phyloP scores from a whole-genome alignment of 805 yeast genomes.

The Wickerhamiella nectarea region DNA sequence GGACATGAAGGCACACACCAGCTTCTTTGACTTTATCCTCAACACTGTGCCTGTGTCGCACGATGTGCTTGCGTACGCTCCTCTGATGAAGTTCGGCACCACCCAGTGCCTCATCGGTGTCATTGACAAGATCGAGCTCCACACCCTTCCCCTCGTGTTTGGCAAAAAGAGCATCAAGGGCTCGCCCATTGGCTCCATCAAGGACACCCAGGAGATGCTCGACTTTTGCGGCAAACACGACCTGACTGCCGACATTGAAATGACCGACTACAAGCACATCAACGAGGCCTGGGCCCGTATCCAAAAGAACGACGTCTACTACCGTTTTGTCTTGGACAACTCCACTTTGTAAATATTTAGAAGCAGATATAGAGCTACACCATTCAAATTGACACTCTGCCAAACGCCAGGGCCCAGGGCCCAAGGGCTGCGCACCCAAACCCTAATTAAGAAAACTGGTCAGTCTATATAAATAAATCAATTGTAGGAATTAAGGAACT shows the following conservation, averaged over 20 bases:
- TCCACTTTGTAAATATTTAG: neutral
- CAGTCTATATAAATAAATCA: neutral
- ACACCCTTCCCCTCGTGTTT: constrained; percentile 32
- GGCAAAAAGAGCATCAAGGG: constrained; percentile 29
- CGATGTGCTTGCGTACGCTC: constrained; percentile 36
- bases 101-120: constrained; percentile 52
- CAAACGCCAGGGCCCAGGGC: no score
- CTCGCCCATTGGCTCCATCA: constrained; percentile 48
- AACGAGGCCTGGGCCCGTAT: constrained; percentile 14
- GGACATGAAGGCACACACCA: constrained; percentile 25
- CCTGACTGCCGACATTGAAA: constrained; percentile 51
- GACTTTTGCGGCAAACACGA: constrained; percentile 45
- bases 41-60: constrained; percentile 39
- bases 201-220: constrained; percentile 53
- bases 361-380: no score
- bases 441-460: no score
- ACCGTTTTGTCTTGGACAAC: constrained; percentile 16
- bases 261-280: constrained; percentile 32
- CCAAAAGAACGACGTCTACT: constrained; percentile 11
- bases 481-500: constrained; percentile 3
- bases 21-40: constrained; percentile 38
- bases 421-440: no score
- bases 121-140: constrained; percentile 38
- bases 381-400: no score
- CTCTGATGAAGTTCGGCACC: constrained; percentile 43